These are phyloP conservation scores for Mucor irregularis DNA, from an alignment of 371 early-diverging fungal species.

Conservation along the genomic window DNA sequence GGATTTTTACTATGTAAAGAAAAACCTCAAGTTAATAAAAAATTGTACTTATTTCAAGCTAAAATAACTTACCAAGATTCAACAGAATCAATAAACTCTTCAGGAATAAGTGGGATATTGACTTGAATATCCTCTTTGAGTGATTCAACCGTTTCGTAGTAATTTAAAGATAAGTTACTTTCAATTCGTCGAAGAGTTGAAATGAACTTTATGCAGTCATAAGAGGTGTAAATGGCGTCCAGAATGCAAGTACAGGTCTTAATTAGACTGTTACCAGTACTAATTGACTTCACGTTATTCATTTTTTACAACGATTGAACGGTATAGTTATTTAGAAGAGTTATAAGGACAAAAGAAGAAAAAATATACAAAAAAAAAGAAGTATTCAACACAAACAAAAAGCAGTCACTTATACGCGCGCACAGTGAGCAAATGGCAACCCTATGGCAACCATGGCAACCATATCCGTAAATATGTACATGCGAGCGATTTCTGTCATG, in stretches of 20 bases:
- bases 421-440: no score
- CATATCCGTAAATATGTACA: no score
- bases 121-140: constrained; percentile 7
- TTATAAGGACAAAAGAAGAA: neutral
- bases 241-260: constrained; percentile 1
- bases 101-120: neutral
- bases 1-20: neutral
- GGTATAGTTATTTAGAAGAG: neutral
- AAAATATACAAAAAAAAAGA: neutral
- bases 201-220: neutral
- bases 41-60: neutral
- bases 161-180: neutral
- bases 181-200: neutral
- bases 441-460: no score
- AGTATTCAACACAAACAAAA: neutral
- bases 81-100: neutral
- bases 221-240: constrained; percentile 6
- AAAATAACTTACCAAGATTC: neutral
- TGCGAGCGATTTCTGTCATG: no score
- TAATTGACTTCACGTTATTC: neutral
- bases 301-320: neutral
- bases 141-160: neutral
- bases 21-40: neutral
- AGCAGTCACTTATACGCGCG: no score
- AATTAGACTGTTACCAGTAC: neutral